phyloP scores from a whole-genome alignment of 768 basidiomycete species.

The Panaeolus cyanescens region DNA sequence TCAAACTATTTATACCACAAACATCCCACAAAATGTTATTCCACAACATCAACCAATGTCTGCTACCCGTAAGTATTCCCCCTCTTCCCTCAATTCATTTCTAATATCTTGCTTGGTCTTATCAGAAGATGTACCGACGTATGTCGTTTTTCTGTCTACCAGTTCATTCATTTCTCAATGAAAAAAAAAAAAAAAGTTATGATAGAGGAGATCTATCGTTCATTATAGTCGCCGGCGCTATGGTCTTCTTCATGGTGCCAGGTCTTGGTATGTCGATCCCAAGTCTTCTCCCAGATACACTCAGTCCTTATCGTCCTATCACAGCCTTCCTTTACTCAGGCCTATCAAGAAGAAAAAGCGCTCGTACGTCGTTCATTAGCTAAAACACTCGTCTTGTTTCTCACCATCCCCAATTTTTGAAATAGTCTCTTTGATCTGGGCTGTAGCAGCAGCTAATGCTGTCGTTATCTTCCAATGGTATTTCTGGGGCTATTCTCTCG shows the following conservation, averaged over 20 bases:
- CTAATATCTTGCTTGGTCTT: background rate
- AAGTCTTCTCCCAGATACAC: background rate
- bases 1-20: conserved; percentile 3
- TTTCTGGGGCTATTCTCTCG: conserved; percentile 70
- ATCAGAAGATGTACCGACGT: background rate
- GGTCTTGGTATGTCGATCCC: conserved; percentile 53
- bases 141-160: conserved; percentile 1
- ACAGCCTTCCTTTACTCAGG: conserved; percentile 76
- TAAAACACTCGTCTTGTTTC: background rate
- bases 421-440: conserved; percentile 73
- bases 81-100: background rate
- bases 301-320: conserved; percentile 6
- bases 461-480: conserved; percentile 83
- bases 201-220: conserved; percentile 74
- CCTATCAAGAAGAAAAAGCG: conserved; percentile 68
- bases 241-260: conserved; percentile 80
- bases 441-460: conserved; percentile 70
- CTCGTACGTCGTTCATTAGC: conserved; percentile 32
- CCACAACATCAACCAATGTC: background rate
- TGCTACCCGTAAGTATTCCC: background rate
- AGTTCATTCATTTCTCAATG: background rate
- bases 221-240: conserved; percentile 65
- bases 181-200: conserved; percentile 41
- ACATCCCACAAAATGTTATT: conserved; percentile 6
- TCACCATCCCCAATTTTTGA: conserved; percentile 7